Conservation (phyloP, 768 basidiomycete genomes). For the Cubamyces lactineus region DNA sequence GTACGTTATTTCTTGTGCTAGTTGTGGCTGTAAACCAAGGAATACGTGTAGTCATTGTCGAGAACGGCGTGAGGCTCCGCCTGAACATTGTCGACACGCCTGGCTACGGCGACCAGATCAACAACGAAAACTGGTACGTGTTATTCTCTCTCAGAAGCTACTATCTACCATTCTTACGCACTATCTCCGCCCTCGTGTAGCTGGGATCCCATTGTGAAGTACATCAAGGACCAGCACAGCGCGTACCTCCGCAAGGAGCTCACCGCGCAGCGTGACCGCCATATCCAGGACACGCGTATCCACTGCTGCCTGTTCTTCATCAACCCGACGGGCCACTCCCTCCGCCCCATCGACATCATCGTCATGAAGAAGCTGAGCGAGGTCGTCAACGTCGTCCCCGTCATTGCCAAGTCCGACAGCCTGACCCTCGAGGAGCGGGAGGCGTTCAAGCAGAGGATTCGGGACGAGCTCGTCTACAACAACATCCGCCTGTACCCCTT, state of each 20-base stretch:
- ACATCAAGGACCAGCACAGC: slow-evolving; percentile 99
- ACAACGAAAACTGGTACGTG: slow-evolving; percentile 95
- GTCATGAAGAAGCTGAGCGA: slow-evolving; percentile 99
- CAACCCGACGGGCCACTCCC: slow-evolving; percentile 96
- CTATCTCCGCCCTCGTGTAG: slow-evolving; percentile 40
- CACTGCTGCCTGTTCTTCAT: slow-evolving; percentile 99
- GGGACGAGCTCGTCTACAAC: slow-evolving; percentile 88
- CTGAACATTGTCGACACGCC: slow-evolving; percentile 99
- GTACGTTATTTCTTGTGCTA: slow-evolving; percentile 43
- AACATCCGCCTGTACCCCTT: slow-evolving; percentile 96
- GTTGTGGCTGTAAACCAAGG: not conserved
- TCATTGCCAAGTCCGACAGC: slow-evolving; percentile 96
- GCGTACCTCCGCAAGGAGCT: slow-evolving; percentile 98
- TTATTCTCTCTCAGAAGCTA: not conserved
- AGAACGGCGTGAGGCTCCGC: slow-evolving; percentile 93
- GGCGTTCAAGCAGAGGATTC: slow-evolving; percentile 93
- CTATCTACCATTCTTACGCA: not conserved
- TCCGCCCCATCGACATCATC: slow-evolving; percentile 95
- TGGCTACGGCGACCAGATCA: slow-evolving; percentile 97
- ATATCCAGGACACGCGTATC: slow-evolving; percentile 97
- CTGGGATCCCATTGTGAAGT: slow-evolving; percentile 99
- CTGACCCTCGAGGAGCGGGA: slow-evolving; percentile 93
- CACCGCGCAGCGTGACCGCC: slow-evolving; percentile 97
- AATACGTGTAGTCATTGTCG: slow-evolving; percentile 76
- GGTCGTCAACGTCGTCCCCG: slow-evolving; percentile 99